Percentiles rank a stretch among this genome's conserved stretches.
phyloP scores from a whole-genome alignment of 768 basidiomycete genomes.

The Tephrocybe sp. region DNA sequence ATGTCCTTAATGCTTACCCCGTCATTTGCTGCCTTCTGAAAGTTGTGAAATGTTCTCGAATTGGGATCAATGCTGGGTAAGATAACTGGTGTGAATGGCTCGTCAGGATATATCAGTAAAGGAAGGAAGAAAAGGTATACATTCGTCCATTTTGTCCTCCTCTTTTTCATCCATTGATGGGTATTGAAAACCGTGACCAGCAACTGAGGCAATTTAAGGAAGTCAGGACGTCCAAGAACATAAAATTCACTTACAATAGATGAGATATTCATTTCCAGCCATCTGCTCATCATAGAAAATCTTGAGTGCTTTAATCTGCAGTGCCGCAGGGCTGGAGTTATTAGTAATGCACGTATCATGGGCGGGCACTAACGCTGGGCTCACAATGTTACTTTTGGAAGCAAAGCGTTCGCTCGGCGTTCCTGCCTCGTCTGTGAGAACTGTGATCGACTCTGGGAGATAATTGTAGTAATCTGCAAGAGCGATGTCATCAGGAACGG shows the following conservation, averaged over 20 bases:
- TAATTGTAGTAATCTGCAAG: not conserved
- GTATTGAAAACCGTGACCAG: not conserved
- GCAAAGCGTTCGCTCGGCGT: not conserved
- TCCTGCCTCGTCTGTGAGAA: not conserved
- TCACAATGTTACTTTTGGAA: not conserved
- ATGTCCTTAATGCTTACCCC: not conserved
- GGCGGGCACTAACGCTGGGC: too few species aligned
- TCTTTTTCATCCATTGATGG: not conserved
- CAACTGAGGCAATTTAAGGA: not conserved
- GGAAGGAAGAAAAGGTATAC: not conserved
- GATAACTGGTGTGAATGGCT: not conserved
- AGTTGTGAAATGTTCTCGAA: not conserved
- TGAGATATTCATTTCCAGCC: not conserved
- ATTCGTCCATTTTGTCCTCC: not conserved
- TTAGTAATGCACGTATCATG: not conserved
- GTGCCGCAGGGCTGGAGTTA: not conserved
- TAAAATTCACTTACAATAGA: not conserved
- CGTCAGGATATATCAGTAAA: not conserved
- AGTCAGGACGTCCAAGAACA: too few species aligned
- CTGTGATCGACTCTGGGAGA: not conserved
- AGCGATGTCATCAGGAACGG: not conserved
- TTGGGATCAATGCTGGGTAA: not conserved
- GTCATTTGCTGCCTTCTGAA: not conserved
- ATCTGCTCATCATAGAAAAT: not conserved
- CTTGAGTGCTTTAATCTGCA: not conserved